These are phyloP conservation scores for Thermomucor indicae-seudaticae DNA, from an alignment of 371 early-diverging fungal genomes.

Conservation along the genomic window DNA sequence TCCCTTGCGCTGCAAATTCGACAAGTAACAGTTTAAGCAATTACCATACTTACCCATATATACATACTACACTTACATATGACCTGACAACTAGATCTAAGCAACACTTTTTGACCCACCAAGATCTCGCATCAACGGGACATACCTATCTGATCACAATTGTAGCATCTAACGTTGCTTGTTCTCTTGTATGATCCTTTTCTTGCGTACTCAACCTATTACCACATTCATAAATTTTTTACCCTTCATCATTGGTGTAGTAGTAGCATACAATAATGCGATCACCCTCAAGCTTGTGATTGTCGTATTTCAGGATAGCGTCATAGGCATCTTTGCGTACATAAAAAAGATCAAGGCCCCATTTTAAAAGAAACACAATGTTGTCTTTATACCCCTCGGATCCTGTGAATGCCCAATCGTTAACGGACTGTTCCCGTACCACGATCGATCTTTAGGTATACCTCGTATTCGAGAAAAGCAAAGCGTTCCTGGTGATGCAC, in stretches of 20 bases:
- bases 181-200: neutral
- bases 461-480: neutral
- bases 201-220: conserved; percentile 17
- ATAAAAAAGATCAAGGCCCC: neutral
- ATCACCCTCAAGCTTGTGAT: conserved; percentile 44
- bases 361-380: no score
- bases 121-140: no score
- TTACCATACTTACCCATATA: neutral
- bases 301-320: conserved; percentile 65
- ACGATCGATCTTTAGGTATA: neutral
- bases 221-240: neutral
- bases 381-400: neutral
- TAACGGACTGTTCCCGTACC: no score
- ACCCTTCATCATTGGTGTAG: neutral
- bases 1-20: conserved; percentile 24
- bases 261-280: conserved; percentile 8
- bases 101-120: no score
- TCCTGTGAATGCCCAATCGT: neutral
- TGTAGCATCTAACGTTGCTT: conserved; percentile 23
- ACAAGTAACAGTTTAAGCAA: neutral
- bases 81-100: no score
- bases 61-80: neutral
- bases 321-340: conserved; percentile 64
- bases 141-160: conserved; percentile 40
- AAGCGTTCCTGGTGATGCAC: neutral